A percentile compares a stretch with the other conserved stretches of the same genome.
These are phyloP conservation scores for Corymbia citriodora DNA, from an alignment of 441 rosid species.

Conservation along the genomic window DNA sequence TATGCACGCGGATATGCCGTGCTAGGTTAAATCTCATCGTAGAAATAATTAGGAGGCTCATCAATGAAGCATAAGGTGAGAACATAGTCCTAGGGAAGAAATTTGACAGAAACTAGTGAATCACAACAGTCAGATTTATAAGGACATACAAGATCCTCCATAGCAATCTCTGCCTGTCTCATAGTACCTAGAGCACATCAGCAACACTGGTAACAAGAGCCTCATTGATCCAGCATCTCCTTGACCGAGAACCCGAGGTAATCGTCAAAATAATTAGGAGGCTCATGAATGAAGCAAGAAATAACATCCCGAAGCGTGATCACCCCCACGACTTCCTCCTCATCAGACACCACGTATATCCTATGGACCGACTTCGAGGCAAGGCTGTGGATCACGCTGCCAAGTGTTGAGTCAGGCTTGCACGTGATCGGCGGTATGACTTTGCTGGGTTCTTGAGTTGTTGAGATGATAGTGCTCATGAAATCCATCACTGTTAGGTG, in stretches of 20 bases:
- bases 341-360: constrained; percentile 49
- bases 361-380: constrained; percentile 69
- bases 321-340: constrained; percentile 58
- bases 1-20: neutral
- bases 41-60: no score
- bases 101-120: neutral
- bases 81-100: neutral
- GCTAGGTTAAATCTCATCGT: neutral
- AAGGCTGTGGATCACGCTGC: constrained; percentile 60
- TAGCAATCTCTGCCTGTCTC: neutral
- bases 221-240: constrained; percentile 28
- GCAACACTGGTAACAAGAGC: neutral
- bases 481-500: constrained; percentile 59
- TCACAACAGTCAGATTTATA: neutral
- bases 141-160: neutral
- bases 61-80: no score
- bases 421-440: constrained; percentile 61
- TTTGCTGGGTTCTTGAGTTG: constrained; percentile 30
- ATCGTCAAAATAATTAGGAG: constrained; percentile 56
- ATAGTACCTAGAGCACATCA: neutral
- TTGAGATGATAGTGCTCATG: constrained; percentile 34
- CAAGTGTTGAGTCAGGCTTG: constrained; percentile 47
- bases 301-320: constrained; percentile 88
- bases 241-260: constrained; percentile 51
- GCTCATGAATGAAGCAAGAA: constrained; percentile 78